These are phyloP conservation scores for Solanum paucissectum DNA, from an alignment of 257 asterid species.

Conservation along the genomic window DNA sequence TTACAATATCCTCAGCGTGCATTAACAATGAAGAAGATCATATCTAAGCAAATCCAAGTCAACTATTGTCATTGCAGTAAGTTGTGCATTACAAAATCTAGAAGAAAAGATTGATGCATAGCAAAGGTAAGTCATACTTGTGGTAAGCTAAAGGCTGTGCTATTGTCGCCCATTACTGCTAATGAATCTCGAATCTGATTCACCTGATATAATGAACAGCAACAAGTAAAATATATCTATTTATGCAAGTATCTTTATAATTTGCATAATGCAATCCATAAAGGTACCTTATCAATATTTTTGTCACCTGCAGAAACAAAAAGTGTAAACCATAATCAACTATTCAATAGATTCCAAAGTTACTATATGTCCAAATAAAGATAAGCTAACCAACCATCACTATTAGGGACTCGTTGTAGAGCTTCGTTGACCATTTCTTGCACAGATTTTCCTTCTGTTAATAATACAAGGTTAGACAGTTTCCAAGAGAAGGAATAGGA, in stretches of 20 bases:
- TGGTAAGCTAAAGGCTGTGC: slow-evolving; percentile 96
- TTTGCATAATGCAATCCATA: background rate
- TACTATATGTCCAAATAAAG: background rate
- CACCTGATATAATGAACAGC: slow-evolving; percentile 35
- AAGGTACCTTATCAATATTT: slow-evolving; percentile 72
- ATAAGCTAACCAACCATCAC: slow-evolving; percentile 44
- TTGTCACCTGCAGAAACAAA: slow-evolving; percentile 52
- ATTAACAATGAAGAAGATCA: background rate
- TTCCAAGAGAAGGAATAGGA: background rate
- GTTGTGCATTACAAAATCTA: background rate
- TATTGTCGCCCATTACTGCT: slow-evolving; percentile 89
- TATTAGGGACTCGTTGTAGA: slow-evolving; percentile 72
- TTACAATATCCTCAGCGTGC: background rate
- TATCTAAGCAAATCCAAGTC: background rate
- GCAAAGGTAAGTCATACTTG: slow-evolving; percentile 38
- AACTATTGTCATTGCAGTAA: background rate
- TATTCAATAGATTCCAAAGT: background rate
- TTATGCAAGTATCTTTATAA: background rate
- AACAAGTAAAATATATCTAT: background rate
- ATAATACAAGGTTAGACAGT: slow-evolving; percentile 5
- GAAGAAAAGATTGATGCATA: background rate
- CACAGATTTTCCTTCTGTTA: slow-evolving; percentile 91
- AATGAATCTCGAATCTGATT: slow-evolving; percentile 95
- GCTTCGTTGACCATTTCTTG: slow-evolving; percentile 92
- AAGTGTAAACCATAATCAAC: slow-evolving; percentile 15